Evolutionary conservation across 2,329 filamentous ascomycete species (phyloP), one percentile per base, ranked within the genome.

Genomic region (Penicillium vulpinum): DNA sequence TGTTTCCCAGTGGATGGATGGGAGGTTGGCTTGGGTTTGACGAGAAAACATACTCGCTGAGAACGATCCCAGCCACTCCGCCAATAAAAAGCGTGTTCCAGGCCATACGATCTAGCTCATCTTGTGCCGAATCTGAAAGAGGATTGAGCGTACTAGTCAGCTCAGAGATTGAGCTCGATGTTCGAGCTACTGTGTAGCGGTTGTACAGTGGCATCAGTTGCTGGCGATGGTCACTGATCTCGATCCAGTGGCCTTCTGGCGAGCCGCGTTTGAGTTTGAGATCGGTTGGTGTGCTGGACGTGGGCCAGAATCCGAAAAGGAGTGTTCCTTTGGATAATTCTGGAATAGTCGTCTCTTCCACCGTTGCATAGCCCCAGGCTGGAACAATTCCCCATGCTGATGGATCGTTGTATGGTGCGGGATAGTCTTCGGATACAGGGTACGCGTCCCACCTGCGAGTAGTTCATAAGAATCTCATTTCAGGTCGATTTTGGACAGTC

Each of bases 311-410:
- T 0, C 80, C 80, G 36, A 60, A 80, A 0, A 82, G 56, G 2
- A 73, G 61, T 0, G 70, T 69, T 6, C 75, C 78, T 2, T 56
- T 44, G 0, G 66, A 44, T 2, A 81, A 63, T 6, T 59, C 65
- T 2, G 68, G 48, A 5, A 77, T 66, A 0, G 69, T 80, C n/a
- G 73, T 78, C 4, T 78, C 75, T 6, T 77, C 43, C 5, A 81
- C 73, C 24, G 72, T 66, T 8, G 73, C 79, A 52, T 77, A 80
- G 0, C 80, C 80, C 79, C 80, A 82, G n/a, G 74, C 77, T 39
- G 77, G 75, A 13, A 78, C 77, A 56, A 80, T 77, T 4, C 78
- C 79, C 70, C 78, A 81, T n/a, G 64, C 62, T 2, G 65, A 43
- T 4, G 49, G 31, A 61, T 81, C 71, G 60, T 75, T 73, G 59